Evolutionary conservation across 202 grass and related monocot genomes (phyloP), one percentile per base, ranked within the genome.

Genomic region (Zoysia matrella): DNA sequence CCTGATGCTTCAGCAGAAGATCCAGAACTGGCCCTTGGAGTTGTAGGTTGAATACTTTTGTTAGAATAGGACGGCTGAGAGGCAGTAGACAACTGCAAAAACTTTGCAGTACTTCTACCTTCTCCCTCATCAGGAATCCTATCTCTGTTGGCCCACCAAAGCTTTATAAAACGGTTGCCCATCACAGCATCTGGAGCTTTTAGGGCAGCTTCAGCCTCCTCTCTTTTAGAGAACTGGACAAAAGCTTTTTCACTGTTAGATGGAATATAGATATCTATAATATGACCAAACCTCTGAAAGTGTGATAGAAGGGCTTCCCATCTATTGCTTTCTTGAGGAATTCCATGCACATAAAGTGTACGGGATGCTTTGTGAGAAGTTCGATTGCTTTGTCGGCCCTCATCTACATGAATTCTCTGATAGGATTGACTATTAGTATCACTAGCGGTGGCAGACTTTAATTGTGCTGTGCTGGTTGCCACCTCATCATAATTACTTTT

Each of bases 131-230:
- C 88, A 68, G 68, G 61, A 72, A 94, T 71, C 76, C 90, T 91
- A 86, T 98, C 95, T 82, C 92, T 88, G 72, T 98, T 98, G 4
- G 96, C 96, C 96, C 96, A 98, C 92, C 91, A 91, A 72, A 98
- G 80, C 83, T 88, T 95, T 85, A 98, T 98, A 82, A 98, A 98
- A 67, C 96, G 92, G 61, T 98, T 98, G 40, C 92, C 96, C 92
- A 98, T 98, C 51, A 98, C 96, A 85, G 96, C 96, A 60, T 98
- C 96, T 62, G 96, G 92, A 16, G 96, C 86, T 85, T 91, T 76
- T 58, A 98, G 89, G 44, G 92, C 92, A 90, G 96, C 90, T 88
- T 98, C 96, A 85, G 92, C 96, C 69, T 98, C 96, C 82, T 89
- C 96, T 64, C 89, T 93, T 91, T 92, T 95, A 61, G 89, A 91